Evolutionary conservation across 129 eudicot genomes (phyloP).

Genomic region (Artemisia tridentata): DNA sequence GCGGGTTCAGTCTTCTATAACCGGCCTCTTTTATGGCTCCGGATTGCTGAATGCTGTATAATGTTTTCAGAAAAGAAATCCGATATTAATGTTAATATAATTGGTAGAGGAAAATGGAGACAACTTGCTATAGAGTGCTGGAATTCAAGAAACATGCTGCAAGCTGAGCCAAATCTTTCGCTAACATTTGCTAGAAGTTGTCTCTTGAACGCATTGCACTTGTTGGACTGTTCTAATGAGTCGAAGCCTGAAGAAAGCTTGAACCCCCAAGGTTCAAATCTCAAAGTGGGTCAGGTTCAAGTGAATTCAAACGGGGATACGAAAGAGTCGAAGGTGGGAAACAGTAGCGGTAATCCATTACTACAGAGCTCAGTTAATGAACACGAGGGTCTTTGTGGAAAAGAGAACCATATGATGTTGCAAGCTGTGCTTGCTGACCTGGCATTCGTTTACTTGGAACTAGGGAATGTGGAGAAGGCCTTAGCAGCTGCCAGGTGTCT

Average conservation of each 20-base stretch:
- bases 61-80: constrained; percentile 59
- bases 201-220: constrained; percentile 63
- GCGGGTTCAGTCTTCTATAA: constrained; percentile 62
- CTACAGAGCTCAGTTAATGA: constrained; percentile 47
- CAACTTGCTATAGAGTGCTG: constrained; percentile 51
- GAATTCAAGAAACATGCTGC: constrained; percentile 35
- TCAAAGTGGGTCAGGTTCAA: constrained; percentile 36
- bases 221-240: constrained; percentile 45
- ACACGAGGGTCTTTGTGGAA: constrained; percentile 49
- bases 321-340: constrained; percentile 68
- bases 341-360: constrained; percentile 23
- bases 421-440: constrained; percentile 74
- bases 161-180: constrained; percentile 51
- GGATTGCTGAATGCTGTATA: constrained; percentile 87
- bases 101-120: constrained; percentile 90
- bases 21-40: constrained; percentile 84
- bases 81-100: constrained; percentile 50
- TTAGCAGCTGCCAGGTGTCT: constrained; percentile 67
- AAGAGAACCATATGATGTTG: constrained; percentile 60
- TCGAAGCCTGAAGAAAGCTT: constrained; percentile 20
- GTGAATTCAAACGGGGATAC: constrained; percentile 70
- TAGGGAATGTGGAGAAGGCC: constrained; percentile 68
- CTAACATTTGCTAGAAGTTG: constrained; percentile 64
- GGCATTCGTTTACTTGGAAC: constrained; percentile 76
- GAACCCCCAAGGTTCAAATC: constrained; percentile 32